Evolutionary conservation across 2,329 filamentous ascomycete genomes (phyloP).

Genomic region (Pyricularia grisea): DNA sequence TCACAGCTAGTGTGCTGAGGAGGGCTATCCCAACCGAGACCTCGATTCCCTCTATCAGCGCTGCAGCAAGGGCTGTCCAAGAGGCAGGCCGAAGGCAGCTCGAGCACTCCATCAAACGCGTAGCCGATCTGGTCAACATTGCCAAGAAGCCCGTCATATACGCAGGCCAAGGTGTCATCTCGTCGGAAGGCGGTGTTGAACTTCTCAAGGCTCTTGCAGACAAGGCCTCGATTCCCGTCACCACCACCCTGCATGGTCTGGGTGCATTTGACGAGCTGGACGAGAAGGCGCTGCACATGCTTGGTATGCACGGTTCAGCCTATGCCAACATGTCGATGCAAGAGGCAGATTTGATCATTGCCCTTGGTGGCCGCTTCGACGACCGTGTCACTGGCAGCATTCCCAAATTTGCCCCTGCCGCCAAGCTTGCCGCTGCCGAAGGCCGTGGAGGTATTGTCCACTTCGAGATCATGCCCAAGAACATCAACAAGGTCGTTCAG

Average conservation of each 20-base stretch:
- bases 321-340: slow-evolving; percentile 99
- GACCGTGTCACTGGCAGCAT: slow-evolving; percentile 84
- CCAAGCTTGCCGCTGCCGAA: slow-evolving; percentile 75
- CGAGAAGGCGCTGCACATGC: slow-evolving; percentile 92
- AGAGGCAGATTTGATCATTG: slow-evolving; percentile 91
- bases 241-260: slow-evolving; percentile 88
- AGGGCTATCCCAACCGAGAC: slow-evolving; percentile 72
- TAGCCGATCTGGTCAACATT: slow-evolving; percentile 74
- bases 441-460: slow-evolving; percentile 90
- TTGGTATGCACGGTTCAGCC: slow-evolving; percentile 95
- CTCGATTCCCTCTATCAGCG: slow-evolving; percentile 69
- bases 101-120: slow-evolving; percentile 61
- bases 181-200: slow-evolving; percentile 66
- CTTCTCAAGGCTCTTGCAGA: slow-evolving; percentile 81
- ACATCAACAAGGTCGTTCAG: slow-evolving; percentile 99
- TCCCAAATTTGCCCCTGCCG: slow-evolving; percentile 79
- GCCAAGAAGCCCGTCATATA: slow-evolving; percentile 95
- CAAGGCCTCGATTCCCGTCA: slow-evolving; percentile 86
- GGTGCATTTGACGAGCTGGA: slow-evolving; percentile 90
- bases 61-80: slow-evolving; percentile 72
- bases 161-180: slow-evolving; percentile 82
- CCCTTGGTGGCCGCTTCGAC: slow-evolving; percentile 88
- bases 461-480: slow-evolving; percentile 98
- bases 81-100: slow-evolving; percentile 66
- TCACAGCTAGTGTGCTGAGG: slow-evolving; percentile 76